Conservation (phyloP, 169 alveolate genomes). For the Fabrea salina region DNA sequence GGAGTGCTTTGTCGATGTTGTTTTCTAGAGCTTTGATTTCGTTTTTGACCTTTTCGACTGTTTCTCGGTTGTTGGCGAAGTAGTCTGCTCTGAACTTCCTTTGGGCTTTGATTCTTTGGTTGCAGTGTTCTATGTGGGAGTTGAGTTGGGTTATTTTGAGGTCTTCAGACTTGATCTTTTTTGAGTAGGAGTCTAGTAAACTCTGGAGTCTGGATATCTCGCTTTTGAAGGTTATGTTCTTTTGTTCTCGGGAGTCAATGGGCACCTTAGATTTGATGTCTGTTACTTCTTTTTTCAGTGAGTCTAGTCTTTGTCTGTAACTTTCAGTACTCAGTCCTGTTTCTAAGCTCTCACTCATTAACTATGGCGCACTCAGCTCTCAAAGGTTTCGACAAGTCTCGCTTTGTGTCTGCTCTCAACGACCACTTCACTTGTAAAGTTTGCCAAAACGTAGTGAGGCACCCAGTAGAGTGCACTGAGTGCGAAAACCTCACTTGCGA, state of each 20-base stretch:
- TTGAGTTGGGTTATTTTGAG: background rate
- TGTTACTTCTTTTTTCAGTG: background rate
- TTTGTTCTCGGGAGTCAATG: background rate
- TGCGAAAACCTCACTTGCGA: conserved; percentile 16
- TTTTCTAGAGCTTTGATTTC: conserved; percentile 86
- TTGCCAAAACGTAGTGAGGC: conserved; percentile 7
- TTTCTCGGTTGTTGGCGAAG: conserved; percentile 47
- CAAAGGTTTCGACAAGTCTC: background rate
- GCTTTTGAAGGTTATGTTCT: background rate
- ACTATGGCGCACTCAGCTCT: too few relatives aligned
- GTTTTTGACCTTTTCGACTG: conserved; percentile 74
- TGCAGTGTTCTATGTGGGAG: background rate
- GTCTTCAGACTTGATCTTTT: background rate
- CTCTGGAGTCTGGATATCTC: conserved; percentile 5
- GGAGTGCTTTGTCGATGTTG: conserved; percentile 85
- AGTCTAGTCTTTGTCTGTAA: background rate
- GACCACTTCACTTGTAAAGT: conserved; percentile 24
- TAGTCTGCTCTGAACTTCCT: background rate
- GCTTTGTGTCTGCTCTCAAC: background rate
- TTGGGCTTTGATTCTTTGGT: conserved; percentile 10
- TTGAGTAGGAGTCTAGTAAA: background rate
- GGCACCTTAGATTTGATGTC: background rate
- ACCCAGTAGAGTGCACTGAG: background rate
- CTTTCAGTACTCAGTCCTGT: too few relatives aligned
- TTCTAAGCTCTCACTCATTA: too few relatives aligned